Evolutionary conservation across 2,329 filamentous ascomycete species (phyloP), one percentile per base, ranked within the genome.

Genomic region (Metarhizium guizhouense): DNA sequence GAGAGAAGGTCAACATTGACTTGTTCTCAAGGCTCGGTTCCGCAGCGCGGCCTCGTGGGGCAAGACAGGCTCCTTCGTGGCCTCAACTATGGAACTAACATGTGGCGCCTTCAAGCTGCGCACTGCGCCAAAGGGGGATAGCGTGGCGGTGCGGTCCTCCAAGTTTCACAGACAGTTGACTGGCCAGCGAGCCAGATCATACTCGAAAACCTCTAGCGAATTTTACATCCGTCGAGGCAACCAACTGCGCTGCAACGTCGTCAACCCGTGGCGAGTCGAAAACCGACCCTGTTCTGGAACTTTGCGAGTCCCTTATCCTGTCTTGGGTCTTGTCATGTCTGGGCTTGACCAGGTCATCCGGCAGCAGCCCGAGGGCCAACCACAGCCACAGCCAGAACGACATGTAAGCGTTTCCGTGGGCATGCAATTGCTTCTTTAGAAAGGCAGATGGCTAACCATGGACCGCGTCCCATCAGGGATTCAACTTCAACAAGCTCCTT

Each of bases 401-500:
- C 54, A 64, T 62, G 65, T 64, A 65, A 63, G 66, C 67, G 57
- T 60, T 56, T 38, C 38, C 25, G 30, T 38, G 3, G n/a, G 13
- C 14, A 42, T 4, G 40, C 8, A 14, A 34, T 34, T 34, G 32
- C 25, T 56, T 34, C 38, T 34, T 20, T 38, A 3, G 32, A 11
- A 16, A 42, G 13, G 42, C 6, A 14, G 3, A 6, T 48, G 18
- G 14, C 49, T 54, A 42, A 53, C 38, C 40, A 11, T 7, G 18
- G 7, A 13, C 42, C 30, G 18, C 25, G 13, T 32, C 8, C 20
- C 18, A 16, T n/a, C 42, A 72, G 69, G 67, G 66, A 34, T 64
- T 79, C 56, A 67, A 56, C 59, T 66, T 76, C 54, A 72, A 65
- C 57, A 80, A 77, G 60, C 69, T 83, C 36, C 63, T 77, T 42